Base-by-base conservation (phyloP, 768 basidiomycete species). In the Phaeolepiota aurea region DNA sequence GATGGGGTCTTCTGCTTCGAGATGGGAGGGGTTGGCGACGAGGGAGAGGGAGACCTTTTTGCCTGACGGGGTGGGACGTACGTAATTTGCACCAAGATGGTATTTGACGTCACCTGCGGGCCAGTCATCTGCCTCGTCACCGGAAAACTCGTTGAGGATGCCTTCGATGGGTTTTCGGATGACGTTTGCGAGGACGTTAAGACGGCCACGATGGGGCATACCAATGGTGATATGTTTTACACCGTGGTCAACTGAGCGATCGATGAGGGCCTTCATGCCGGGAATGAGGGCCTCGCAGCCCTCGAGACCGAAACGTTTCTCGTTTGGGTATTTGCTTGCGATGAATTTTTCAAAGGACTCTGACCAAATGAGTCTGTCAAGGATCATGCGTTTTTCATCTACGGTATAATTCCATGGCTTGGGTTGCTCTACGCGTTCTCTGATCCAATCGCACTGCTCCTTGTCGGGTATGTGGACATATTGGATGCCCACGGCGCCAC, bases 311-410 rank as follows among this genome's bases (percentile, higher is more conserved):
- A 99, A 99, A 35, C 96, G 86, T 66, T 99, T 99, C 72, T 99
- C 96, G 66, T 97, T 99, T 51, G 96, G 96, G 66, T 89, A 96
- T 62, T 98, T 99, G 74, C 80, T 87, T 15, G 92, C 86, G 48
- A 99, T 92, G 74, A 97, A 99, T 55, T 92, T 92, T 63, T 99
- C 96, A 55, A 98, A 98, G 3, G 88, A 86, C 54, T 98, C 96
- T n/a, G 94, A 98, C 96, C 96, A 99, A 59, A 98, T 97, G 52
- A 97, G 83, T 45, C 96, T 88, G 66, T 99, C 96, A 42, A 99
- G 78, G 48, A 99, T 93, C 88, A 98, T 93, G 35, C 91, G 83
- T 66, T 98, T 99, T 70, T 99, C 96, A 53, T 99, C 96, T 39
- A 93, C 77, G 38, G 87, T 88, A 66, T 98, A 99, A 54, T 92